Evolutionary conservation across 371 early-diverging fungal genomes (phyloP).

Genomic region (Mortierella sp.): DNA sequence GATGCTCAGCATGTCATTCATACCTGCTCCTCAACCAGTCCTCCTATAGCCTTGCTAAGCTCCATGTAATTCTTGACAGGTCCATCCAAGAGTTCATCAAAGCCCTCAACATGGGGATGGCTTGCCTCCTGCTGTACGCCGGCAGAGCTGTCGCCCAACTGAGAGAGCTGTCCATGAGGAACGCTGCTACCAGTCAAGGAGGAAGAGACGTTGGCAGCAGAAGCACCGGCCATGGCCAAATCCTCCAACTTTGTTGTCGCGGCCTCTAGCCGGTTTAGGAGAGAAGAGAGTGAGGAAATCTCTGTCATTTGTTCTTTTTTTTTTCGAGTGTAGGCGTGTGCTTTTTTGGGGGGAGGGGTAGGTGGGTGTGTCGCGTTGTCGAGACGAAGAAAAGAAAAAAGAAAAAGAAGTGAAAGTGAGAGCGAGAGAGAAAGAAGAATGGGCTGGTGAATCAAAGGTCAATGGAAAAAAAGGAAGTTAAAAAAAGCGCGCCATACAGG

Average conservation of each 20-base stretch:
- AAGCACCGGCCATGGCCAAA: conserved; percentile 69
- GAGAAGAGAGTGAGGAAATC: conserved; percentile 71
- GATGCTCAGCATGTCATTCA: not conserved
- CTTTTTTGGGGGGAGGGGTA: not conserved
- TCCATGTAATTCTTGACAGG: conserved; percentile 64
- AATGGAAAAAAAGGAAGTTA: not conserved
- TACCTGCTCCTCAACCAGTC: conserved; percentile 81
- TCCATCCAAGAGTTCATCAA: conserved; percentile 72
- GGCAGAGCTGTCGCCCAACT: conserved; percentile 39
- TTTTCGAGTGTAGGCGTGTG: not conserved
- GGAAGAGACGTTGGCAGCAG: conserved; percentile 60
- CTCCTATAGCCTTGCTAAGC: conserved; percentile 72
- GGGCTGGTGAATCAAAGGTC: not conserved
- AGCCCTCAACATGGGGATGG: conserved; percentile 68
- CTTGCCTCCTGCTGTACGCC: conserved; percentile 27
- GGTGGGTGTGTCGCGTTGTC: not conserved
- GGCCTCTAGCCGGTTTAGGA: conserved; percentile 87
- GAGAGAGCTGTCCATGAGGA: conserved; percentile 39
- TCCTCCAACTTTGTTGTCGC: conserved; percentile 89
- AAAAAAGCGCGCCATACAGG: not conserved
- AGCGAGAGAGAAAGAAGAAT: not conserved
- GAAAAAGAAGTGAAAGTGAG: not conserved
- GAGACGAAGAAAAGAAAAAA: not conserved
- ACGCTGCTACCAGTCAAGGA: conserved; percentile 52
- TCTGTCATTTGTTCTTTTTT: conserved; percentile 60